Percentiles rank a stretch among this genome's conserved stretches.
These are phyloP conservation scores for Rhizophagus prolifer DNA, from an alignment of 192 early-diverging fungal genomes.

Conservation along the genomic window DNA sequence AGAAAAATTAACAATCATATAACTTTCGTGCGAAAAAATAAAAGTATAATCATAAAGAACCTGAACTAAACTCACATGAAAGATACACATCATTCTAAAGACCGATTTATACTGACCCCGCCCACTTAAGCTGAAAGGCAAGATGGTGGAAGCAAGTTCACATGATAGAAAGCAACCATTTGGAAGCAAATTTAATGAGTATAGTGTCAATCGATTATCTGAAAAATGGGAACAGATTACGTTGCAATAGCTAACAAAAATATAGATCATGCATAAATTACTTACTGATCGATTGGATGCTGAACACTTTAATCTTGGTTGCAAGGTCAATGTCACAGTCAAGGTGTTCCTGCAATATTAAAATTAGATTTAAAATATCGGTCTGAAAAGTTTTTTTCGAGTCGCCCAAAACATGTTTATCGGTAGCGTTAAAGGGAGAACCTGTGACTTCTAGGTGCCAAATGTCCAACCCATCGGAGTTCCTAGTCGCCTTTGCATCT, in stretches of 20 bases:
- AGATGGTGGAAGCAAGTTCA: constrained; percentile 19
- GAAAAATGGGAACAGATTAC: constrained; percentile 25
- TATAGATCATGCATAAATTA: constrained; percentile 20
- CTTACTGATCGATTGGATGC: constrained; percentile 18
- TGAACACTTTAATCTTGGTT: constrained; percentile 20
- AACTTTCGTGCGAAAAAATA: too few species aligned
- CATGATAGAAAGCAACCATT: constrained; percentile 23
- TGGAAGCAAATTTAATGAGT: constrained; percentile 15
- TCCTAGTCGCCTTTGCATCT: constrained; percentile 11
- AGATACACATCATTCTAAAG: constrained; percentile 15
- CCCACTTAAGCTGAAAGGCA: constrained; percentile 29
- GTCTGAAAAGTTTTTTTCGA: constrained; percentile 25
- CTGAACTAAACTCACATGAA: not conserved
- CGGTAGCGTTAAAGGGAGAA: constrained; percentile 6
- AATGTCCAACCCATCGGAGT: constrained; percentile 22
- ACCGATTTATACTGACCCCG: constrained; percentile 11
- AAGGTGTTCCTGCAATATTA: constrained; percentile 16
- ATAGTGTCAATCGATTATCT: constrained; percentile 27
- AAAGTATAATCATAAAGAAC: too few species aligned
- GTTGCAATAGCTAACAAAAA: constrained; percentile 26
- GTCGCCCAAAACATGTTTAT: constrained; percentile 12
- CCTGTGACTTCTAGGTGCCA: constrained; percentile 32
- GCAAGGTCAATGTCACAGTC: constrained; percentile 22
- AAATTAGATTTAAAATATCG: constrained; percentile 17
- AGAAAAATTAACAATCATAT: not conserved